Evolutionary conservation across 257 asterid species (phyloP), one percentile per base, ranked within the genome.

Genomic region (Solanum lycopersicoides): DNA sequence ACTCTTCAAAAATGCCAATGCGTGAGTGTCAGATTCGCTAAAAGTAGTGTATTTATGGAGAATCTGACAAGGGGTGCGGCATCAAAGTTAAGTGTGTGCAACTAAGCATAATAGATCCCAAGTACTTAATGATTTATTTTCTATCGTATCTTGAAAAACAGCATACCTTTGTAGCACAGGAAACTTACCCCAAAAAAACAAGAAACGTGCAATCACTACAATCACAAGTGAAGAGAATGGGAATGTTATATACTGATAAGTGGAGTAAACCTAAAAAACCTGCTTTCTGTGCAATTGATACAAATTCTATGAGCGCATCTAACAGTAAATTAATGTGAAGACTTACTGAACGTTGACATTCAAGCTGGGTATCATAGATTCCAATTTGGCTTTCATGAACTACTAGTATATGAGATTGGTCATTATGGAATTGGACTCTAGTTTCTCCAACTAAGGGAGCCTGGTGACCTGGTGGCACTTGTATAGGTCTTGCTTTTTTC

Each of bases 351-450:
- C 93, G 93, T 88, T 92, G 84, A 86, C 98, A 95, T 86, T 96
- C 98, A 83, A 96, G 98, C 89, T 96, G 98, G 83, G 96, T 89
- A 91, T 95, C 98, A 34, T 92, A 96, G 86, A 95, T 85, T 28
- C 98, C 93, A 41, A 96, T 92, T 88, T 96, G 98, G 93, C 94
- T 96, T 91, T 95, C 98, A 88, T 96, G 98, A 87, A 92, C 93
- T 59, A 95, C 98, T 59, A 96, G 91, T 39, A 96, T 87, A 90
- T 95, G 97, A 25, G 97, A 92, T 90, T 96, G 98, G 93, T 95
- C 93, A 88, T 94, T 95, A 88, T 94, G 98, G 90, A 95, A 95
- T 88, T 95, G 98, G 89, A 96, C 98, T 90, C 92, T 92, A 77
- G 98, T 95, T 89, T 96, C 98, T 88, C 98, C 98, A 82, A 89